phyloP scores from a whole-genome alignment of 2,329 filamentous ascomycete genomes.

The Zymoseptoria crescenta region DNA sequence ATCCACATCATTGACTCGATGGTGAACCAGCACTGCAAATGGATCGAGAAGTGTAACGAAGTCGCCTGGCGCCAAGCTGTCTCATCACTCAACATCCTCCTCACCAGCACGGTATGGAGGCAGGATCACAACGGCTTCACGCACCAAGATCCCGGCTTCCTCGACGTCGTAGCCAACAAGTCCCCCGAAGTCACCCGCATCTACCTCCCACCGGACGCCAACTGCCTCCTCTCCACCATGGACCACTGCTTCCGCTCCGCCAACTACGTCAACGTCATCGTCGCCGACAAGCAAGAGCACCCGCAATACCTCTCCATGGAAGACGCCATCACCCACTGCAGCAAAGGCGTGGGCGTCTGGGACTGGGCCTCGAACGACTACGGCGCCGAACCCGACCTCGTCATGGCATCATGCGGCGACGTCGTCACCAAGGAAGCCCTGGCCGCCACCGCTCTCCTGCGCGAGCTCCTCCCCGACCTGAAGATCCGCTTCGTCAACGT shows the following conservation, averaged over 20 bases:
- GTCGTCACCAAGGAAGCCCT: slow-evolving; percentile 66
- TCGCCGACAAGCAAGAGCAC: slow-evolving; percentile 73
- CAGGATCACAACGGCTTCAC: slow-evolving; percentile 82
- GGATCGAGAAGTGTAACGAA: slow-evolving; percentile 74
- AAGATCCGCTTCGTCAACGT: slow-evolving; percentile 75
- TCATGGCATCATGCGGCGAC: slow-evolving; percentile 71
- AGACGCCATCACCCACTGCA: slow-evolving; percentile 65
- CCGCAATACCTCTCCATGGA: slow-evolving; percentile 70
- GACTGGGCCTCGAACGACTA: slow-evolving; percentile 65
- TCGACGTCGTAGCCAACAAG: slow-evolving; percentile 73
- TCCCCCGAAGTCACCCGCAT: slow-evolving; percentile 72
- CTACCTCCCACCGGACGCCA: slow-evolving; percentile 72
- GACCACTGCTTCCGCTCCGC: slow-evolving; percentile 64
- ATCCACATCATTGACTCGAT: slow-evolving; percentile 78
- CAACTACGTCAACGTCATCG: slow-evolving; percentile 77
- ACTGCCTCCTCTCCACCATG: slow-evolving; percentile 67
- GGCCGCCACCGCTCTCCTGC: slow-evolving; percentile 64
- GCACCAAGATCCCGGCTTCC: slow-evolving; percentile 72
- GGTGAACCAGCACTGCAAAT: slow-evolving; percentile 82
- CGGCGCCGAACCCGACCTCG: slow-evolving; percentile 60
- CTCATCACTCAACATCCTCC: slow-evolving; percentile 69
- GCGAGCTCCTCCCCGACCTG: slow-evolving; percentile 62
- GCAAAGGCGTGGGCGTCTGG: slow-evolving; percentile 73
- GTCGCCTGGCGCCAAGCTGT: slow-evolving; percentile 69
- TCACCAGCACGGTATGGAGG: slow-evolving; percentile 72